phyloP scores from a whole-genome alignment of 768 basidiomycete species.

The Termitomyces eurrhizus region DNA sequence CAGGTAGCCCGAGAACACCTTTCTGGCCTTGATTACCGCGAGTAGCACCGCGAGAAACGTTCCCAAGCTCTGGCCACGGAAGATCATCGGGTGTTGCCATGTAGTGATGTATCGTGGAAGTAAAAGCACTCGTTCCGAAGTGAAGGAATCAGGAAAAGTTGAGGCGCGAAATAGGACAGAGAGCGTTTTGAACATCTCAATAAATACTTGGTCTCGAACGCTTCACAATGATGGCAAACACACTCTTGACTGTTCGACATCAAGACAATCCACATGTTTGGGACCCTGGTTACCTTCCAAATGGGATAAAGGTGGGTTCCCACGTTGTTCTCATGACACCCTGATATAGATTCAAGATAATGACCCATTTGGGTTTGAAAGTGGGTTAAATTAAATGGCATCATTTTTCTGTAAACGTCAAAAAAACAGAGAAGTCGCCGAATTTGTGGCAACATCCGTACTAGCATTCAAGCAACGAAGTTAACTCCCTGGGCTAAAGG shows the following conservation, averaged over 20 bases:
- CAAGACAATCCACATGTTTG: slow-evolving; percentile 21
- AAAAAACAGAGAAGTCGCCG: slow-evolving; percentile 3
- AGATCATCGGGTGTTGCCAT: slow-evolving; percentile 69
- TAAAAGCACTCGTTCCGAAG: slow-evolving; percentile 19
- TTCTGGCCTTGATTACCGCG: slow-evolving; percentile 86
- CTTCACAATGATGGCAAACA: slow-evolving; percentile 11
- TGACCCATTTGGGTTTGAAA: not conserved
- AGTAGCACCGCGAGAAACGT: slow-evolving; percentile 80
- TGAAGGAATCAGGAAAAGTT: slow-evolving; percentile 15
- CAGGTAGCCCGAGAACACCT: slow-evolving; percentile 67
- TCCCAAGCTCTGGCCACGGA: slow-evolving; percentile 83
- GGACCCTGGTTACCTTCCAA: slow-evolving; percentile 22
- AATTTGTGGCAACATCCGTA: slow-evolving; percentile 11
- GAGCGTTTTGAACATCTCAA: slow-evolving; percentile 15
- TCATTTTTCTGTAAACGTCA: slow-evolving; percentile 4
- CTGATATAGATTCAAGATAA: slow-evolving; percentile 3
- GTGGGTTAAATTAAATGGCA: slow-evolving; percentile 5
- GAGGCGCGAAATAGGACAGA: slow-evolving; percentile 8
- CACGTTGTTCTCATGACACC: slow-evolving; percentile 12
- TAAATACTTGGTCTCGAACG: slow-evolving; percentile 8
- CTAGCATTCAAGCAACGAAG: slow-evolving; percentile 48
- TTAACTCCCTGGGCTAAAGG: slow-evolving; percentile 92
- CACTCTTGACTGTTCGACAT: slow-evolving; percentile 18
- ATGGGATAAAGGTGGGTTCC: slow-evolving; percentile 15
- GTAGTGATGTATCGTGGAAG: slow-evolving; percentile 23